phyloP scores from a whole-genome alignment of 768 basidiomycete genomes.

The Heimioporus sp. region DNA sequence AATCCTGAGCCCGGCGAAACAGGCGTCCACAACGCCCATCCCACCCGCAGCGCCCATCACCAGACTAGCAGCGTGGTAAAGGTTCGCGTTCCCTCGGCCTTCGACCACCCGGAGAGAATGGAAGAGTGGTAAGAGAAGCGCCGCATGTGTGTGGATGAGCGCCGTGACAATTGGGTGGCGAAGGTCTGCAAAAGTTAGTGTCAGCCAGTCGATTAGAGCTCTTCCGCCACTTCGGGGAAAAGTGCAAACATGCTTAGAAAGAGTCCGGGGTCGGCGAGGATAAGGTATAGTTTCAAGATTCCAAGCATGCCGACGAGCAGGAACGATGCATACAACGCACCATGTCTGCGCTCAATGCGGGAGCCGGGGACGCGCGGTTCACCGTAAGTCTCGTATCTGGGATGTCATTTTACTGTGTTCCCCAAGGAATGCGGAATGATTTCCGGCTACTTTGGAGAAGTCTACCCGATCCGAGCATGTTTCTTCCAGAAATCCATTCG shows the following conservation, averaged over 20 bases:
- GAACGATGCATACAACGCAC: too few relatives aligned
- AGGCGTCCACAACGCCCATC: too few relatives aligned
- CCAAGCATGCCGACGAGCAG: too few relatives aligned
- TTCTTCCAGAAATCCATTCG: background rate
- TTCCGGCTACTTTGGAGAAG: background rate
- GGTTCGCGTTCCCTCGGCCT: slow-evolving; percentile 96
- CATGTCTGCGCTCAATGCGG: slow-evolving; percentile 48
- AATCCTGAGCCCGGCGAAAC: slow-evolving; percentile 80
- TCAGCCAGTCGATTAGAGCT: too few relatives aligned
- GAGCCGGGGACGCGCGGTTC: slow-evolving; percentile 46
- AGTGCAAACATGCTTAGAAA: too few relatives aligned
- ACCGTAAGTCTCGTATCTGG: slow-evolving; percentile 29
- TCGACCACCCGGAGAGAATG: slow-evolving; percentile 88
- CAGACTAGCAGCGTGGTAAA: slow-evolving; percentile 94
- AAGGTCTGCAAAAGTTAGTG: too few relatives aligned
- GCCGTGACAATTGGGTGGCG: too few relatives aligned
- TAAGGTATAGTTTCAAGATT: too few relatives aligned
- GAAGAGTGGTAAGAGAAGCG: slow-evolving; percentile 88
- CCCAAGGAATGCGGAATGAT: slow-evolving; percentile 33
- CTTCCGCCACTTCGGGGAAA: too few relatives aligned
- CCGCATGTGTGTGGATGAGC: slow-evolving; percentile 80
- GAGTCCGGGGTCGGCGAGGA: too few relatives aligned
- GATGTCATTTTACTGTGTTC: too few relatives aligned
- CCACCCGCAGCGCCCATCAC: slow-evolving; percentile 90
- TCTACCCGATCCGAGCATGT: background rate